These are phyloP conservation scores for Cordyceps tenuipes DNA, from an alignment of 2,329 filamentous ascomycete species.

Conservation along the genomic window DNA sequence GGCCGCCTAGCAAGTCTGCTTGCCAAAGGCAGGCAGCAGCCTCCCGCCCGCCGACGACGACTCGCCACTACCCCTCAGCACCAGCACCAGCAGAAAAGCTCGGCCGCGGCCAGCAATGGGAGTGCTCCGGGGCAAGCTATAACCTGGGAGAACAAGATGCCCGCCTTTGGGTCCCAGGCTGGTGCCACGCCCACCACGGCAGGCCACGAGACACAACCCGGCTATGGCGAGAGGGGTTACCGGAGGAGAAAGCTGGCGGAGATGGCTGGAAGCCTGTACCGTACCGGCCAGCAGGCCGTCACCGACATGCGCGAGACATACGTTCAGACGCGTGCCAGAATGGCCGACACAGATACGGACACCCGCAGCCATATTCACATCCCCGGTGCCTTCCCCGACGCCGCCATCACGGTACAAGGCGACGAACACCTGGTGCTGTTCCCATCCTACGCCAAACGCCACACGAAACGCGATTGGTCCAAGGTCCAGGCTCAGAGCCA, in stretches of 20 bases:
- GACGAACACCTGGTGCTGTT: conserved; percentile 93
- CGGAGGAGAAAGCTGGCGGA: conserved; percentile 69
- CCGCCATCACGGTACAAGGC: conserved; percentile 69
- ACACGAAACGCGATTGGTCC: conserved; percentile 44
- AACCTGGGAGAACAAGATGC: conserved; percentile 22
- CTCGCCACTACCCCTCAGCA: conserved; percentile 22
- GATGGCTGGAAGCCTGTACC: conserved; percentile 50
- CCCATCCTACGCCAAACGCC: conserved; percentile 79
- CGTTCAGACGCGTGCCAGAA: conserved; percentile 39
- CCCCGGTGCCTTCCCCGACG: conserved; percentile 74
- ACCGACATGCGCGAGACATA: conserved; percentile 52
- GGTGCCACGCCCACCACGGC: conserved; percentile 12
- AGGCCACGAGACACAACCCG: conserved; percentile 20
- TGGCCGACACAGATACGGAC: conserved; percentile 21
- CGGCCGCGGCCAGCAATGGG: conserved; percentile 23
- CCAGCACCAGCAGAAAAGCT: not conserved
- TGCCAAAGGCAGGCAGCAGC: conserved; percentile 33
- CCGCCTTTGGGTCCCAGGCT: conserved; percentile 14
- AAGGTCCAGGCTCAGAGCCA: conserved; percentile 19
- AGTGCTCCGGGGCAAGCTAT: conserved; percentile 23
- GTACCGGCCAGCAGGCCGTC: conserved; percentile 48
- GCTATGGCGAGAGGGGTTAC: conserved; percentile 54
- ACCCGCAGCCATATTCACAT: conserved; percentile 36
- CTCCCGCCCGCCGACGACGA: conserved; percentile 29
- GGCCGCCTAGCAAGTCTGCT: conserved; percentile 37